Base-by-base conservation (phyloP, 106 monocot genomes). In the Amphibolis antarctica region DNA sequence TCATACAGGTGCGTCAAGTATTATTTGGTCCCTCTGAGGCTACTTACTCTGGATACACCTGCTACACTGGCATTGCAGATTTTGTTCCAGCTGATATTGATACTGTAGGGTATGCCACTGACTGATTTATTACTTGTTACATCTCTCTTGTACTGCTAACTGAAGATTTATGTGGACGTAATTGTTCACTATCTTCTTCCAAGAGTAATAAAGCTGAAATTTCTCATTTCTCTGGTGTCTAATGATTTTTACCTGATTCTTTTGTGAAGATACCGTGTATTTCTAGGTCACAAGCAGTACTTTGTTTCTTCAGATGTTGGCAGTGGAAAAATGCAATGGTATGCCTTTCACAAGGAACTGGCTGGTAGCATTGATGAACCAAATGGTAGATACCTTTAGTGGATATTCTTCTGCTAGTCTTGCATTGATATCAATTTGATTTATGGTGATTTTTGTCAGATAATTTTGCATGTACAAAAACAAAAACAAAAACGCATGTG, bases 241-340 rank as follows among this genome's bases (percentile, higher is more conserved):
- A 22, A 26, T 59, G 13, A 22, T 9, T 57, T 51, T 4, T n/a
- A n/a, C n/a, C n/a, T 73, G 20, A 31, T 70, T 69, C 19, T 72
- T 19, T 76, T 58, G 9, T 83, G 69, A 73, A 96, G 96, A 75
- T 96, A 98, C 50, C 90, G 98, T 50, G 98, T 98, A 62, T 98
- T 98, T 81, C 82, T 98, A 42, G 98, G 98, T 27, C 98, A 98
- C 85, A 98, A 89, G 64, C 91, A 98, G 69, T 98, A 98, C 74
- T 98, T 98, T 72, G 98, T 98, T 65, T 98, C 98, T 62, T 91
- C 87, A 42, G 98, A 98, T 81, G 98, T 98, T 6, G 98, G 98
- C 51, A 85, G 65, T 60, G 98, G 98, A 44, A 98, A 98, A 77
- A 91, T 98, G 98, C 98, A 98, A 69, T 98, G 98, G 98, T 98